Evolutionary conservation across 1,284 basidiomycete species (phyloP).

Genomic region (Somion occarium): DNA sequence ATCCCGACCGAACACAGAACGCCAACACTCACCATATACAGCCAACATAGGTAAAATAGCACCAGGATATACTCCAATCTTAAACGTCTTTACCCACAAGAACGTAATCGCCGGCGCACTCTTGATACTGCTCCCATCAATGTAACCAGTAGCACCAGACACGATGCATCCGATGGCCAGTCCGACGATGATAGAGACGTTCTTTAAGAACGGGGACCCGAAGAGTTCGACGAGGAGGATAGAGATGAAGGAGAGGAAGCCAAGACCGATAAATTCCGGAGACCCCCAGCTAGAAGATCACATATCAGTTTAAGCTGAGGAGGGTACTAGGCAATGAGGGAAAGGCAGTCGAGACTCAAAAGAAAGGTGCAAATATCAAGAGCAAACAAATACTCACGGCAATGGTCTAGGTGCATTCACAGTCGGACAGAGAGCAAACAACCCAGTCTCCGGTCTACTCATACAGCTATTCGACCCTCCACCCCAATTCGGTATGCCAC

Average conservation of each 20-base stretch:
- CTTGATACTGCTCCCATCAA: conserved; percentile 57
- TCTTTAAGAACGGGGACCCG: conserved; percentile 81
- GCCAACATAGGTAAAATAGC: conserved; percentile 82
- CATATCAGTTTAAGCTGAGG: background rate
- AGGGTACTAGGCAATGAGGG: too few relatives aligned
- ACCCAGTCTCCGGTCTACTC: conserved; percentile 51
- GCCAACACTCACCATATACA: conserved; percentile 54
- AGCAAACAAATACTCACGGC: conserved; percentile 33
- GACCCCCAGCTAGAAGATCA: conserved; percentile 60
- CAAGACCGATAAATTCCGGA: conserved; percentile 80
- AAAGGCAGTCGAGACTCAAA: background rate
- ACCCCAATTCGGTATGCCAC: conserved; percentile 79
- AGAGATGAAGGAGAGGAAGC: conserved; percentile 76
- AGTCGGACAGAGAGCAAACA: conserved; percentile 68
- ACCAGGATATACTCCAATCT: conserved; percentile 73
- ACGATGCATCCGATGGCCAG: conserved; percentile 76
- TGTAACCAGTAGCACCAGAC: conserved; percentile 71
- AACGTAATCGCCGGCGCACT: conserved; percentile 76
- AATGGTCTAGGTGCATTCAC: conserved; percentile 56
- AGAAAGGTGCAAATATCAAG: conserved; percentile 5
- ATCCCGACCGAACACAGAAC: background rate
- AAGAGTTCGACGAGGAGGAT: conserved; percentile 78
- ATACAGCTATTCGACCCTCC: conserved; percentile 74
- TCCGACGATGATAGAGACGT: conserved; percentile 71
- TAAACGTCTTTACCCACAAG: conserved; percentile 79